Conservation (phyloP, 106 monocot species). For the Dendrobium chrysotoxum region DNA sequence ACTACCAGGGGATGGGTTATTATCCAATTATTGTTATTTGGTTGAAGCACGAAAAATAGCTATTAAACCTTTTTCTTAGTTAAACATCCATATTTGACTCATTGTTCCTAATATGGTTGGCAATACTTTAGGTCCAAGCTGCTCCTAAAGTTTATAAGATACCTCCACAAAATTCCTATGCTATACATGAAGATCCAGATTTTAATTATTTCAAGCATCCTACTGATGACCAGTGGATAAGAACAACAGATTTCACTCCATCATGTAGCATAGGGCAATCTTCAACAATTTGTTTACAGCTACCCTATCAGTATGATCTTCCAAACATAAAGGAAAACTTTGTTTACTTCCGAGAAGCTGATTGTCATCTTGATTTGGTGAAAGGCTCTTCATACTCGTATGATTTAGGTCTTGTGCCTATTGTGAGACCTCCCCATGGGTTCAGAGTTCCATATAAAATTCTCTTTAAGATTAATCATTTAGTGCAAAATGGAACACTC, state of each 20-base stretch:
- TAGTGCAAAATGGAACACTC: constrained; percentile 85
- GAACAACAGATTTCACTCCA: constrained; percentile 82
- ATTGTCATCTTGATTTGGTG: constrained; percentile 25
- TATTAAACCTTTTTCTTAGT: background rate
- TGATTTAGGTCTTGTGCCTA: constrained; percentile 54
- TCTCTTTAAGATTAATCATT: constrained; percentile 75
- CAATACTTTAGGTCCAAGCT: constrained; percentile 42
- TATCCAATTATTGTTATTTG: background rate
- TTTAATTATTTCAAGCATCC: constrained; percentile 45
- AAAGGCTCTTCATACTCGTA: constrained; percentile 36
- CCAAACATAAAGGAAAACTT: constrained; percentile 56
- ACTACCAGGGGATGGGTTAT: no score
- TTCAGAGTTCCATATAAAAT: constrained; percentile 50
- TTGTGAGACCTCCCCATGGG: constrained; percentile 38
- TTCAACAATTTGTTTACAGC: constrained; percentile 63
- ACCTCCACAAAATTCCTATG: constrained; percentile 6
- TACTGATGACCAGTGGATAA: constrained; percentile 74
- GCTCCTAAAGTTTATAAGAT: constrained; percentile 66
- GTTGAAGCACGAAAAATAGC: background rate
- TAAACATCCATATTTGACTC: background rate
- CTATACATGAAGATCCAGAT: constrained; percentile 20
- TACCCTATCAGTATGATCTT: constrained; percentile 25
- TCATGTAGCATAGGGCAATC: constrained; percentile 68
- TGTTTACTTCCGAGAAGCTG: constrained; percentile 35
- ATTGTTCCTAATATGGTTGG: background rate